Base-by-base conservation (phyloP, 169 alveolate species). In the Babesia sp. region DNA sequence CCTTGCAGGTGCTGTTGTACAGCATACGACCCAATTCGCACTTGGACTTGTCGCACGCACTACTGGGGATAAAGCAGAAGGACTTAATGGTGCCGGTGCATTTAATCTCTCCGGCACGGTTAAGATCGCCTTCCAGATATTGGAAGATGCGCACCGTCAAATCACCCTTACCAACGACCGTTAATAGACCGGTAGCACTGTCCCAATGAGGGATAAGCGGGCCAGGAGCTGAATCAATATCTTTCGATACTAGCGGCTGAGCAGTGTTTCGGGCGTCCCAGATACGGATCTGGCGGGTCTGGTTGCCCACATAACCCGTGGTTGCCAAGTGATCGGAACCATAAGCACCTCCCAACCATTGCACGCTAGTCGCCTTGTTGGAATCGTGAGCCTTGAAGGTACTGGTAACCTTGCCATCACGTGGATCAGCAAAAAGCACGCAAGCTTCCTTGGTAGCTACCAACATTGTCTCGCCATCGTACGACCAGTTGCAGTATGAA, bases 171-270 rank as follows among this genome's bases (percentile, higher is more conserved):
- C 90, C 90, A 48, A 79, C 87, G 26, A 88, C 41, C 24, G 86
- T 73, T 39, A 84, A 29, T 5, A 88, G 58, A n/a, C 93, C 93
- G 26, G 83, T 68, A 36, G 71, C 84, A 50, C 73, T 82, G 75
- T 88, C 93, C 86, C 87, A 88, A 54, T 79, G 85, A 2, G 93
- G 93, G 33, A 88, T 61, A 33, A 88, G 76, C 9, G 93, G 93
- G 0, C 90, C 80, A 18, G 93, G 83, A 3, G 93, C 81, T 33
- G 85, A 78, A 60, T 88, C 93, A 28, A 88, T 53, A 11, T 83
- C 87, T 34, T 81, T 83, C 20, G 85, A 74, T 0, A 59, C 45
- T 36, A 88, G 37, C 45, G 84, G 86, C 11, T 59, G 20, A 0
- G 59, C 51, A 20, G 85, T 80, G 66, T 80, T 88, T 39, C 86